Conservation (phyloP, 768 basidiomycete genomes). For the Termitomyces heimii region DNA sequence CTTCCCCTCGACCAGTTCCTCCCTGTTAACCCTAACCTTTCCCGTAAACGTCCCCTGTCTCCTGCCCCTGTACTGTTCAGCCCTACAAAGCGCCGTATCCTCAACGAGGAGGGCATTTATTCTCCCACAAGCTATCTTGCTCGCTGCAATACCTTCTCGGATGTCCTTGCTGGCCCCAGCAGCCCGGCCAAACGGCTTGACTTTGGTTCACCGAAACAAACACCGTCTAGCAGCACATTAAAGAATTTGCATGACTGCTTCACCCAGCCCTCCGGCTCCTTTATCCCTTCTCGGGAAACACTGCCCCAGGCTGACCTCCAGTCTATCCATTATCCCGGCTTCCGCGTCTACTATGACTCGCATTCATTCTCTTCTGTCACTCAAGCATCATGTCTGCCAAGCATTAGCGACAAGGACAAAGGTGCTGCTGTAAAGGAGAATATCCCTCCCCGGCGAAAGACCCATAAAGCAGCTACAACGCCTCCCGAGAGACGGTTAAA, state of each 20-base stretch:
- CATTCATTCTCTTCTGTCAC: slow-evolving; percentile 13
- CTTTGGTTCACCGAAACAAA: slow-evolving; percentile 36
- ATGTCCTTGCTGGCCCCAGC: slow-evolving; percentile 22
- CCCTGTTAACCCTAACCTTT: slow-evolving; percentile 23
- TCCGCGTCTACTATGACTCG: slow-evolving; percentile 51
- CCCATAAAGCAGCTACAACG: slow-evolving; percentile 31
- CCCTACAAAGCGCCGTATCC: slow-evolving; percentile 65
- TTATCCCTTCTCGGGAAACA: slow-evolving; percentile 11
- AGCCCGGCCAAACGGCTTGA: slow-evolving; percentile 50
- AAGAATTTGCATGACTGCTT: slow-evolving; percentile 11
- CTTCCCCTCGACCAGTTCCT: slow-evolving; percentile 55
- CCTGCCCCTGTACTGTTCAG: slow-evolving; percentile 48
- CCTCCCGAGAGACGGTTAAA: slow-evolving; percentile 15
- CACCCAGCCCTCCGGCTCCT: slow-evolving; percentile 14
- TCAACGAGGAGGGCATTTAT: slow-evolving; percentile 46
- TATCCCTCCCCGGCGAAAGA: slow-evolving; percentile 38
- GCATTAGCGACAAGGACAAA: slow-evolving; percentile 14
- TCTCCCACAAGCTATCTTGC: slow-evolving; percentile 29
- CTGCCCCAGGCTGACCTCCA: slow-evolving; percentile 41
- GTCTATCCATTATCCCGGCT: slow-evolving; percentile 66
- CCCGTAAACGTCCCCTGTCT: slow-evolving; percentile 57
- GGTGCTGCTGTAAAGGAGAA: slow-evolving; percentile 55
- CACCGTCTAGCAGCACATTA: slow-evolving; percentile 13
- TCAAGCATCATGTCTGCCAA: slow-evolving; percentile 1
- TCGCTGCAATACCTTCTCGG: slow-evolving; percentile 13